phyloP scores from a whole-genome alignment of 805 yeast genomes.

The Zygosaccharomyces siamensis region DNA sequence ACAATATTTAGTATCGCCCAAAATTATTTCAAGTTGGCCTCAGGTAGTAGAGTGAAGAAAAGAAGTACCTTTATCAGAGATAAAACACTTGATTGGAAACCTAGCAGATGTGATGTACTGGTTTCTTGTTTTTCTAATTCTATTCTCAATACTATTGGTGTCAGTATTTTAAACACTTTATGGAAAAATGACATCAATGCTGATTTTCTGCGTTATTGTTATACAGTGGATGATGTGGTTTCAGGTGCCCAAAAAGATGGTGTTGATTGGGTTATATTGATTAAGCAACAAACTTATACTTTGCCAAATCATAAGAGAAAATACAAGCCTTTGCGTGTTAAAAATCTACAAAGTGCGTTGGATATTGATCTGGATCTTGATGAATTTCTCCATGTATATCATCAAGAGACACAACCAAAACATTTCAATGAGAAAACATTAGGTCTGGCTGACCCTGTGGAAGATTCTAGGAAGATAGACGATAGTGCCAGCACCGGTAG shows the following conservation, averaged over 20 bases:
- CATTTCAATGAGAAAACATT: constrained; percentile 11
- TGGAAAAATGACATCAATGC: constrained; percentile 82
- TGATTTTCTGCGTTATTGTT: constrained; percentile 51
- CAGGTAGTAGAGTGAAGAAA: constrained; percentile 30
- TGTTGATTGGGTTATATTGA: constrained; percentile 68
- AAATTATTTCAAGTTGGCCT: constrained; percentile 40
- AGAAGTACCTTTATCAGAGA: constrained; percentile 37
- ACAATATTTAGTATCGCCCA: constrained; percentile 50
- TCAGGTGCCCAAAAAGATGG: constrained; percentile 63
- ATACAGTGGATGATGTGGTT: constrained; percentile 58
- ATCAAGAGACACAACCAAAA: constrained; percentile 27
- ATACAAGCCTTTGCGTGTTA: constrained; percentile 73
- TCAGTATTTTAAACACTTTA: constrained; percentile 54
- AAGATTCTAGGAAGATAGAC: constrained; percentile 29
- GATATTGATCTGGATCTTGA: constrained; percentile 72
- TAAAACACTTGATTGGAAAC: constrained; percentile 43
- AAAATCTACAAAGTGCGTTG: constrained; percentile 50
- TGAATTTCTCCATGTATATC: constrained; percentile 52
- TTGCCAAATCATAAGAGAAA: constrained; percentile 40
- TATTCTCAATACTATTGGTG: constrained; percentile 54
- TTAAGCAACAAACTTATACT: constrained; percentile 56
- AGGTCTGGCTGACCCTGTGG: constrained; percentile 20
- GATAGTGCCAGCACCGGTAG: constrained; percentile 30
- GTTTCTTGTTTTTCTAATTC: constrained; percentile 63
- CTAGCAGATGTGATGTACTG: constrained; percentile 74